These are phyloP conservation scores for Fusarium incarnatum DNA, from an alignment of 2,329 filamentous ascomycete genomes.

Conservation along the genomic window DNA sequence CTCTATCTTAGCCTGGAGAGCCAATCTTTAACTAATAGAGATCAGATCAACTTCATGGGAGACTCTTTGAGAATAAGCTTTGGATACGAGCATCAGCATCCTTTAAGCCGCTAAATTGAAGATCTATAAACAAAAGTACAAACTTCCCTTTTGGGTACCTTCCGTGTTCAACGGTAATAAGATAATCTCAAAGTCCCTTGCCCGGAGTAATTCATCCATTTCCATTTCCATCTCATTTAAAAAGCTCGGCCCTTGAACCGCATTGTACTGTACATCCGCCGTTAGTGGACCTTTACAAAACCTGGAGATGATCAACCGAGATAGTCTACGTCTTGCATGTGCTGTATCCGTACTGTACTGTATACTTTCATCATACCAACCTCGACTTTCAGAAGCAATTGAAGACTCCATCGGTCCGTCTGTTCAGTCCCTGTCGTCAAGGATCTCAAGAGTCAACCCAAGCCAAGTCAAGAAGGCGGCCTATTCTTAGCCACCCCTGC, in stretches of 20 bases:
- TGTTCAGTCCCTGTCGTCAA: slow-evolving; percentile 16
- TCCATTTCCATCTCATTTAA: slow-evolving; percentile 1
- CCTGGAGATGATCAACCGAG: slow-evolving; percentile 15
- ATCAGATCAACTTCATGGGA: background rate
- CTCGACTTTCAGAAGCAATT: slow-evolving; percentile 1
- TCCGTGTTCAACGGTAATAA: background rate
- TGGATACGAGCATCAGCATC: background rate
- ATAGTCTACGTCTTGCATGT: background rate
- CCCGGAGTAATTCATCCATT: slow-evolving; percentile 9
- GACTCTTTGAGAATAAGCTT: background rate
- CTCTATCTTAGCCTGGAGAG: slow-evolving; percentile 5
- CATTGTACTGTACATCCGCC: background rate
- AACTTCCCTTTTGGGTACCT: background rate
- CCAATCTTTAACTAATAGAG: background rate
- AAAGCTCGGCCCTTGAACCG: background rate
- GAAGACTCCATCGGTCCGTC: background rate
- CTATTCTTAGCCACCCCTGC: background rate
- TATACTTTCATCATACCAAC: background rate
- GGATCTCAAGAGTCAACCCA: slow-evolving; percentile 8
- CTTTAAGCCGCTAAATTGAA: background rate
- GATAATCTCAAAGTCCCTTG: background rate
- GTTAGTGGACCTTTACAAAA: slow-evolving; percentile 21
- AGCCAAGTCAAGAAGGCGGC: background rate
- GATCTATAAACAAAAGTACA: slow-evolving; percentile 5
- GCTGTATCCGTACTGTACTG: background rate